Base-by-base conservation (phyloP, 106 monocot species). In the Dendrobium catenatum region DNA sequence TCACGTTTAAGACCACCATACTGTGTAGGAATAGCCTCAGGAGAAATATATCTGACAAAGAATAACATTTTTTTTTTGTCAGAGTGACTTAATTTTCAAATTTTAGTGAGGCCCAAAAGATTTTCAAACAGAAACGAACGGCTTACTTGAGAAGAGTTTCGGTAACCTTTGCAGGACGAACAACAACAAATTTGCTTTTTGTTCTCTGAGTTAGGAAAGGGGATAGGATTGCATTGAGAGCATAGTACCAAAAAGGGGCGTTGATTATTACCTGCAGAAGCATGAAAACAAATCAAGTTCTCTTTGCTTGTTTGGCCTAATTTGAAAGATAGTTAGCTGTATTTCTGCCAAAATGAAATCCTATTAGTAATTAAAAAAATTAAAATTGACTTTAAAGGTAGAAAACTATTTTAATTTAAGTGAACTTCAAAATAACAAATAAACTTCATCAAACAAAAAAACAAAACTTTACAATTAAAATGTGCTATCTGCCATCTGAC, bases 1-100 rank as follows among this genome's bases (percentile, higher is more conserved):
- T 86, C 83, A 79, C 94, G 86, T 78, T 85, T 88, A 33, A 94
- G 78, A n/a, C 94, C 94, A 15, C 94, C 94, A 73, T 94, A 91
- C 19, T 85, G 82, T 33, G 89, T 37, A 11, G 94, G 94, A 82
- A 94, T 76, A 33, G 88, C 72, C 85, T 94, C 94, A 5, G 88
- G 79, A 0, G 86, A 43, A 61, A 91, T 89, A 74, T 83, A 89
- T 83, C 93, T 93, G 61, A 46, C 18, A 40, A 58, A 68, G 16
- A 80, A 1, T 27, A 33, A 7, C 41, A 40, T 27, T 27, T 5
- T 22, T 72, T 72, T 73, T 37, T 18, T 72, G 4, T 73, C 13
- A 5, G 37, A 17, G 41, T 40, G 15, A 40, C 42, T 27, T 24
- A 66, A 66, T 9, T 66, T 66, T 6, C 51, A 51, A 13, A 51